Conservation (phyloP, 805 yeast genomes). For the Yarrowia osloensis region DNA sequence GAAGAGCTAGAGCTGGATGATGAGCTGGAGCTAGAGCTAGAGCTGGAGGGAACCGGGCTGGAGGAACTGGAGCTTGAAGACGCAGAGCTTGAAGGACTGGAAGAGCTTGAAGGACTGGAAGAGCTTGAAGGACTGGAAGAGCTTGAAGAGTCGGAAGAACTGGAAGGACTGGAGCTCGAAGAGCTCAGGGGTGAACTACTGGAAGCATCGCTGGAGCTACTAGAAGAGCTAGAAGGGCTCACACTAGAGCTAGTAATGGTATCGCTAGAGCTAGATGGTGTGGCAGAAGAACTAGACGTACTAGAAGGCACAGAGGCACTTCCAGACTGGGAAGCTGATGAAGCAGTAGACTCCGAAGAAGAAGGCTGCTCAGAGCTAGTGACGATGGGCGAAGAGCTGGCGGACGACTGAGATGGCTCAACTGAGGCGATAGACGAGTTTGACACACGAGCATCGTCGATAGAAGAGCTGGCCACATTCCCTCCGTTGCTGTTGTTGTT, state of each 20-base stretch:
- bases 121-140: not conserved
- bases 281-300: not conserved
- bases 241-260: not conserved
- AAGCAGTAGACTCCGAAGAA: not conserved
- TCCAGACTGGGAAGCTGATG: not conserved
- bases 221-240: not conserved
- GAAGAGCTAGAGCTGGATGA: not conserved
- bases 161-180: not conserved
- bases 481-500: too few species aligned
- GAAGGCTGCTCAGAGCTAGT: not conserved
- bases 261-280: not conserved
- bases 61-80: not conserved
- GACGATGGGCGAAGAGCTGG: not conserved
- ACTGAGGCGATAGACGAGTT: not conserved
- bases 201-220: not conserved
- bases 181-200: not conserved
- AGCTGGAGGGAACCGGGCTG: not conserved
- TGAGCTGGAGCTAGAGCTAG: not conserved
- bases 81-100: not conserved
- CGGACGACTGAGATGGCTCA: not conserved
- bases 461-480: not conserved
- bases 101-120: not conserved
- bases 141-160: not conserved
- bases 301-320: not conserved
- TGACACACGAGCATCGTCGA: not conserved